Base-by-base conservation (phyloP, 1,284 basidiomycete genomes). In the Volvariella surrecta region DNA sequence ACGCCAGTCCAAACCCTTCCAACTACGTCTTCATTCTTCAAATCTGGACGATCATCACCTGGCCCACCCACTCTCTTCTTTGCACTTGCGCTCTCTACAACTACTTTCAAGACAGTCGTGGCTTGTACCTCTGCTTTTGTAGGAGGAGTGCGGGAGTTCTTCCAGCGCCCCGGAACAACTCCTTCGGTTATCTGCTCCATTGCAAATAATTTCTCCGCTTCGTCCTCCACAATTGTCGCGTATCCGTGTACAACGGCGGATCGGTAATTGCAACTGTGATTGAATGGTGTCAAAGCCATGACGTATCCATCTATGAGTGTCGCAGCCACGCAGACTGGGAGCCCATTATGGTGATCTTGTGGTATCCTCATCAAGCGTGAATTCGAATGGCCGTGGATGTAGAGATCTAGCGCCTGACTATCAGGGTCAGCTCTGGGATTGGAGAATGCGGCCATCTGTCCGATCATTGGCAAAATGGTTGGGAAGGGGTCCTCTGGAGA, bases 261-360 rank as follows among this genome's bases (percentile, higher is more conserved):
- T 32, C 54, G 54, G 37, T 53, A 57, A 44, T 57, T 57, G 45
- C 47, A 50, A 45, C 53, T 53, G 42, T 55, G 54, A 42, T 57
- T 54, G 46, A 57, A 57, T 1, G 52, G 53, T 1, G 55, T 53
- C 32, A 53, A 45, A 2, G 55, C 54, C 16, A 55, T 50, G 17
- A 57, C 52, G 18, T 55, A 31, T 6, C 55, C 54, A 44, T 57
- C 54, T 18, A 57, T 43, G 17, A 51, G 49, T 3, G 54, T 52
- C 1, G 54, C 55, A 3, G 54, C 46, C 2, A 55, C 45, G 45
- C 55, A 57, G 34, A 55, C 54, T 2, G 54, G 54, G 13, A 50
- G 37, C 2, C 55, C 54, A 3, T 49, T 49, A 11, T 45, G 45
- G n/a, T 38, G 32, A 15, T 34, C 43, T 2, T 45, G 16, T 1